A percentile compares a stretch with the other conserved stretches of the same genome.
Evolutionary conservation across 1,284 basidiomycete genomes (phyloP).

Genomic region (Xanthoconium separans): DNA sequence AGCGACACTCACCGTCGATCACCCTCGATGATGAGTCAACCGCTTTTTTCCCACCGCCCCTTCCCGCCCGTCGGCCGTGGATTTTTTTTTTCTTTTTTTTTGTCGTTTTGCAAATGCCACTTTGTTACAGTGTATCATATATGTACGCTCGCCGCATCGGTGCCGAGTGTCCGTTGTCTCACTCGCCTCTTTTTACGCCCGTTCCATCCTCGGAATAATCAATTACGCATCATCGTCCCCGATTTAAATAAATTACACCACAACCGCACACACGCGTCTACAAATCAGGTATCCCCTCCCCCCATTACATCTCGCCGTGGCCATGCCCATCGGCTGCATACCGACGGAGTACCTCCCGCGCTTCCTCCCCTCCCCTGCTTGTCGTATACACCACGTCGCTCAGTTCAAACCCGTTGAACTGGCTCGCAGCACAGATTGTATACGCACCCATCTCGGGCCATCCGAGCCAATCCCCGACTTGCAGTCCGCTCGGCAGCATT

Average conservation of each 20-base stretch:
- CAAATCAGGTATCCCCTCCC: neutral
- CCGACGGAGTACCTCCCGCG: conserved; percentile 34
- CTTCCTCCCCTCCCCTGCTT: conserved; percentile 44
- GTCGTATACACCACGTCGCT: conserved; percentile 66
- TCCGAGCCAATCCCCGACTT: conserved; percentile 89
- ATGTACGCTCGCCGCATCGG: conserved; percentile 13
- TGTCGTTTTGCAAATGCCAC: no score
- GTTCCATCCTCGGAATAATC: conserved; percentile 3
- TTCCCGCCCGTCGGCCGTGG: conserved; percentile 17
- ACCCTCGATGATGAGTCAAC: conserved; percentile 32
- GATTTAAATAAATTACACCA: conserved; percentile 19
- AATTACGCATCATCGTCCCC: conserved; percentile 8
- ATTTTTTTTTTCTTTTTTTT: neutral
- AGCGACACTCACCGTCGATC: conserved; percentile 32
- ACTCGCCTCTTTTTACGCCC: neutral
- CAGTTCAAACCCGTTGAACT: conserved; percentile 82
- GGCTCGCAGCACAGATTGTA: conserved; percentile 86
- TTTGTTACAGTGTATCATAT: no score
- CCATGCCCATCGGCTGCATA: conserved; percentile 30
- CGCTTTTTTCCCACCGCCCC: conserved; percentile 3
- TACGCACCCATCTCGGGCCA: conserved; percentile 95
- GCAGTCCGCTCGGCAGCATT: conserved; percentile 59
- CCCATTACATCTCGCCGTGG: conserved; percentile 13
- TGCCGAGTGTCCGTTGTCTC: conserved; percentile 16
- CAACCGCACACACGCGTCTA: conserved; percentile 3